Base-by-base conservation (phyloP, 2,329 filamentous ascomycete genomes). In the Exophiala calicioides region DNA sequence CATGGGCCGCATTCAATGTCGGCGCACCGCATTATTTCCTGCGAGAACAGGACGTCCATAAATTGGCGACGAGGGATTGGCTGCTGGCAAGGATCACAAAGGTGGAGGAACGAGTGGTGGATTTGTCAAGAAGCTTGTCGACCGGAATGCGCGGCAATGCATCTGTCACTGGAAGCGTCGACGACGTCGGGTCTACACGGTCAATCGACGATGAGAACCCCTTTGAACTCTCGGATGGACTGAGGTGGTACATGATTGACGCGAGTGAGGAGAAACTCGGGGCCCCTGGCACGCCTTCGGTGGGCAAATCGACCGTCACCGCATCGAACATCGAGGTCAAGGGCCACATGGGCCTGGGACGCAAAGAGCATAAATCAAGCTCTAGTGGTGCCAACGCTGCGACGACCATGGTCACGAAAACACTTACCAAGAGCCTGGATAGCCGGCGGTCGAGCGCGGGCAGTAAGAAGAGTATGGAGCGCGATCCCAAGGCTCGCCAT, bases 1-100 rank as follows among this genome's bases (percentile, higher is more conserved):
- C 93, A 1, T 98, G 93, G 93, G 93, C 93, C 4, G 93, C 93
- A 1, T 98, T 98, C 77, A 98, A 98, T 61, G 88, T 98, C 23
- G 91, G 90, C 1, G 95, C 91, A 50, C 93, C 93, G 6, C 93
- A 98, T 66, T 97, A 93, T 71, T 98, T 98, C 71, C 77, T 98
- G 2, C 86, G 90, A 26, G 93, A 98, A 67, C 87, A 94, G 65
- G 91, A 97, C 59, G 79, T 78, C 1, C 94, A 98, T 68, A 85
- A 88, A 51, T 74, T 98, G 4, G 82, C 85, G 21, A 84, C 83
- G 36, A 81, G 91, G 26, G 93, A 98, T 64, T 98, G 93, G 90
- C 81, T 98, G n/a, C 84, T 98, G 5, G 93, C 93, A 6, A 84
- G 93, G 12, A 97, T 98, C 48, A 84, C 84, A 9, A 89, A 88